Base-by-base conservation (phyloP, 352 stramenopile species). In the Halophytophthora polymorphica region DNA sequence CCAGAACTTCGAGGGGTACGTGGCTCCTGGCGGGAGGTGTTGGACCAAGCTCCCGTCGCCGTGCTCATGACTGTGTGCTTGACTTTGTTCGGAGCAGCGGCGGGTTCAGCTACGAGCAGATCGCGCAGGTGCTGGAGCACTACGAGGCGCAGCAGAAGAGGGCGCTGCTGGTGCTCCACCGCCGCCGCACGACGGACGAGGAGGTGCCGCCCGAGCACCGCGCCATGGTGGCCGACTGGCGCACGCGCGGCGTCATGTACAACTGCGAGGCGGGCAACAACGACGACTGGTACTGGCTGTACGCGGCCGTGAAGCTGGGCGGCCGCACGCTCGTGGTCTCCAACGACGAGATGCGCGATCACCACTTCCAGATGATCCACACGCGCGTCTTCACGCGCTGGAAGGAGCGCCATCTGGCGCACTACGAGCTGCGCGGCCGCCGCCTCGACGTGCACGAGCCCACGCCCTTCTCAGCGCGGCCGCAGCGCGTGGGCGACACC, bases 271-370 rank as follows among this genome's bases (percentile, higher is more conserved):
- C 56, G 13, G 92, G 95, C 28, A 98, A 98, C 80, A 99, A 99
- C 57, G 97, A 99, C 80, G 97, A 99, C 84, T 99, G 96, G 96
- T 99, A 98, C 75, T 99, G 97, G 97, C 86, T 99, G 61, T 98
- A 98, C 66, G 94, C 95, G 4, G 93, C 93, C 6, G 80, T 97
- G 37, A 88, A 85, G 55, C 67, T 86, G n/a, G 73, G 84, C 38
- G 74, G 73, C 1, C 74, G 80, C 42, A 88, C 77, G 46, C 63
- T 98, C 17, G 75, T 97, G 36, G 71, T 99, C 8, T 98, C 95
- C 3, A 99, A 99, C 77, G 97, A 99, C 71, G 94, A 99, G 77
- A 99, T 99, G 97, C 81, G 97, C 49, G 97, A 99, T 82, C 97
- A 99, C 77, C 96, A 99, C 73, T 99, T 99, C 78, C 90, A 98